Conservation (phyloP, 345 rosid genomes). For the Moricandia moricandioides region DNA sequence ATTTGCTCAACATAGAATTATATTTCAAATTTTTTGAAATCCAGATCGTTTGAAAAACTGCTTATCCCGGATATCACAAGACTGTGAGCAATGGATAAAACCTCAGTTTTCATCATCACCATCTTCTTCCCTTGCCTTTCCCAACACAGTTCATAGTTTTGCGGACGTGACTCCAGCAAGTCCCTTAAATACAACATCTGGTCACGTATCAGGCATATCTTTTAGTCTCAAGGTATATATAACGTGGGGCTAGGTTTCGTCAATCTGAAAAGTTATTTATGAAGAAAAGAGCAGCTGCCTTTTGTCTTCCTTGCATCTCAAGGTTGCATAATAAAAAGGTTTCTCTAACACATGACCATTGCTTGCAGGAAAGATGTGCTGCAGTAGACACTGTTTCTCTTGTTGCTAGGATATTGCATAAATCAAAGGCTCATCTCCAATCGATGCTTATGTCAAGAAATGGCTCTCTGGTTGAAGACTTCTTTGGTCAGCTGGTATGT, state of each 20-base stretch:
- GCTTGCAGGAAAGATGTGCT: constrained; percentile 92
- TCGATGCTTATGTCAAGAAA: constrained; percentile 85
- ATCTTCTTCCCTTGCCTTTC: constrained; percentile 53
- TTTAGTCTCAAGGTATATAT: constrained; percentile 81
- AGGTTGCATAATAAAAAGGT: neutral
- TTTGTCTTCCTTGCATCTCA: neutral
- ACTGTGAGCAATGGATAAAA: constrained; percentile 93
- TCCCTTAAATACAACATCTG: constrained; percentile 50
- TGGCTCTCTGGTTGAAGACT: constrained; percentile 81
- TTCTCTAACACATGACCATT: constrained; percentile 20
- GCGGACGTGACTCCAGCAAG: constrained; percentile 64
- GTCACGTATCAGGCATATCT: constrained; percentile 48
- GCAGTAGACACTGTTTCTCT: constrained; percentile 76
- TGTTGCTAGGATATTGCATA: constrained; percentile 81
- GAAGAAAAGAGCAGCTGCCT: constrained; percentile 2
- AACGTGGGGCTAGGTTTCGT: neutral
- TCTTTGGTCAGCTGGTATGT: constrained; percentile 70
- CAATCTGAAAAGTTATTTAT: neutral
- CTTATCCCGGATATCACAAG: constrained; percentile 78
- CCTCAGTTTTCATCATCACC: constrained; percentile 48
- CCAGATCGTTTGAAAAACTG: constrained; percentile 69
- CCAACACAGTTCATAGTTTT: constrained; percentile 41
- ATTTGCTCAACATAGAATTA: constrained; percentile 1
- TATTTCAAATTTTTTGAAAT: constrained; percentile 11
- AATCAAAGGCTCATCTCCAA: constrained; percentile 88